Base-by-base conservation (phyloP, 371 early-diverging fungal species). In the Mortierella sp. region DNA sequence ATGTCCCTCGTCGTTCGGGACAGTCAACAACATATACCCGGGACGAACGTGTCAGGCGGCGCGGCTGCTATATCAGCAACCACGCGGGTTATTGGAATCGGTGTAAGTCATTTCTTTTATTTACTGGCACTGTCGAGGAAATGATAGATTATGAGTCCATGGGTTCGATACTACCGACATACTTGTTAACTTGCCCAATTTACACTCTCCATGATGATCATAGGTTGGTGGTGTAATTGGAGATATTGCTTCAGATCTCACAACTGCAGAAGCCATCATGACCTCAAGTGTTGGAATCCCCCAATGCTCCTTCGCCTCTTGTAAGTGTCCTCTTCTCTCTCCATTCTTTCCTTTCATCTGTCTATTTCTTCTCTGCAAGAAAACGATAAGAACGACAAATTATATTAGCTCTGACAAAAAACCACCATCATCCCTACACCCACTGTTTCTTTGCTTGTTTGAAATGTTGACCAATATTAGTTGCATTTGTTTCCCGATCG, bases 61-160 rank as follows among this genome's bases (percentile, higher is more conserved):
- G 85, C 85, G 21, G 76, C 85, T 19, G 85, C 85, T 4, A 81
- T 84, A 54, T 84, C 85, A 14, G 79, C 85, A 1, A 77, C 81
- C 0, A 73, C 81, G 5, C 76, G 85, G 24, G 57, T 84, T 1
- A 60, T 84, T 16, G 70, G 70, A 21, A 31, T 78, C 11, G 81
- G 71, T 1, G 84, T 84, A 74, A 63, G 71, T 26, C 11, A 3
- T 19, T 5, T 34, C 9, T 3, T 52, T 9, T 34, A 16, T 44
- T 28, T n/a, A 19, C 1, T 68, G 38, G 13, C 19, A 2, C 34
- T 7, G 24, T 47, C 1, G 60, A 26, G 26, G 13, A 19, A 42
- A 2, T 10, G 3, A 10, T 34, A 60, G 8, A 54, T 31, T 19
- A 26, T 19, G 48, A 48, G 13, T n/a, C n/a, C 42, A 5, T 38